phyloP scores from a whole-genome alignment of 2,329 filamentous ascomycete genomes.

The Microcyclospora pomicola region DNA sequence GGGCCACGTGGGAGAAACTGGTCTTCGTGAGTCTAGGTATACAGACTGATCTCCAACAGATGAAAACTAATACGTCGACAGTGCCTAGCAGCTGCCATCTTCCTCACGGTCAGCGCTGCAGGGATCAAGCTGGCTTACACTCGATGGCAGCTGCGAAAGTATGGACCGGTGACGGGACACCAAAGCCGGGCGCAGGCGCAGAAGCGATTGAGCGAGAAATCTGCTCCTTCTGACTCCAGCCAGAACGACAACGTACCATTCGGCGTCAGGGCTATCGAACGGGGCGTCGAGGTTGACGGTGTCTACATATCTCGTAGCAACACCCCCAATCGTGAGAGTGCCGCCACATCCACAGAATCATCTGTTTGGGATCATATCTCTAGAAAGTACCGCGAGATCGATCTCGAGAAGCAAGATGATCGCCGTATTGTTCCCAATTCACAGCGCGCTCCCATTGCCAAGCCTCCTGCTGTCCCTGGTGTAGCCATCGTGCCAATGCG shows the following conservation, averaged over 20 bases:
- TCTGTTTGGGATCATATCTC: slow-evolving; percentile 8
- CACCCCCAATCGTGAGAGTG: slow-evolving; percentile 16
- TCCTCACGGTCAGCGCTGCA: slow-evolving; percentile 54
- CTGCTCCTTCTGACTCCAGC: slow-evolving; percentile 16
- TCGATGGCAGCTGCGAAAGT: slow-evolving; percentile 29
- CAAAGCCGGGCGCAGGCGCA: slow-evolving; percentile 19
- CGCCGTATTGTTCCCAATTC: too few relatives aligned
- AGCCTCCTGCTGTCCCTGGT: background rate
- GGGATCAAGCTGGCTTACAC: slow-evolving; percentile 47
- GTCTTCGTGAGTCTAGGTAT: slow-evolving; percentile 59
- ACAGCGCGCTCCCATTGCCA: too few relatives aligned
- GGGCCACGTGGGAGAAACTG: slow-evolving; percentile 81
- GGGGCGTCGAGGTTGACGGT: slow-evolving; percentile 69
- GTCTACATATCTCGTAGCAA: slow-evolving; percentile 44
- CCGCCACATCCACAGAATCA: slow-evolving; percentile 2
- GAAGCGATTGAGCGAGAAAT: slow-evolving; percentile 14
- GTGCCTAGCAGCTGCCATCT: slow-evolving; percentile 59
- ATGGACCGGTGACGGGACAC: slow-evolving; percentile 20
- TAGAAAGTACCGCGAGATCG: slow-evolving; percentile 4
- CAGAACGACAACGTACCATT: slow-evolving; percentile 61
- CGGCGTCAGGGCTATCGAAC: slow-evolving; percentile 72
- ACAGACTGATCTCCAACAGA: slow-evolving; percentile 2
- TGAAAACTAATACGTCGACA: slow-evolving; percentile 27
- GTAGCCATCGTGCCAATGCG: background rate
- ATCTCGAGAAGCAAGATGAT: slow-evolving; percentile 9